Percentiles rank a stretch among this genome's conserved stretches.
Conservation (phyloP, 805 yeast genomes). For the Zygotorulaspora sp. region DNA sequence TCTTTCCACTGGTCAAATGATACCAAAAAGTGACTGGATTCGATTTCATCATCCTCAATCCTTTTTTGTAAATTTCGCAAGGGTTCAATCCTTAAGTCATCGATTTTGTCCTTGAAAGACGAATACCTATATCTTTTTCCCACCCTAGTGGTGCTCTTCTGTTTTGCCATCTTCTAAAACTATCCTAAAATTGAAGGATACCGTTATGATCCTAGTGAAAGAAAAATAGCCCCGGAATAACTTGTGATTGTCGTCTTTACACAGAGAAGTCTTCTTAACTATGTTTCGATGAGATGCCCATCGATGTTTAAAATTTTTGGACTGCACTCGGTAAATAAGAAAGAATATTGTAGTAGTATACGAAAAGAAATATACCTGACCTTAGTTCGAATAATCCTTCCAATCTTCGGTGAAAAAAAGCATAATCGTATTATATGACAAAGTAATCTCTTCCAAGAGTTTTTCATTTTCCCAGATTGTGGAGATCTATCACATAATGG, state of each 20-base stretch:
- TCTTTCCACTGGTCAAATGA: slow-evolving; percentile 86
- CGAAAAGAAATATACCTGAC: slow-evolving; percentile 5
- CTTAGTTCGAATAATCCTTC: no score
- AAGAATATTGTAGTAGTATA: slow-evolving; percentile 4
- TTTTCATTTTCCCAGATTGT: no score
- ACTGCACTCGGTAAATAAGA: no score
- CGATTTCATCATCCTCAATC: slow-evolving; percentile 66
- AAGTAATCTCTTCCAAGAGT: no score
- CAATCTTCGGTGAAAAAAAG: no score
- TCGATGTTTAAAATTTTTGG: slow-evolving; percentile 9
- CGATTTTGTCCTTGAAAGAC: slow-evolving; percentile 82
- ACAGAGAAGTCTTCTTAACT: neutral
- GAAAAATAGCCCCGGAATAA: no score
- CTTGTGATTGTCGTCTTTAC: no score
- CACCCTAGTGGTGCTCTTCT: slow-evolving; percentile 49
- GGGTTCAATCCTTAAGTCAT: slow-evolving; percentile 79
- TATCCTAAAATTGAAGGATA: no score
- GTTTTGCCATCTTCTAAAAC: slow-evolving; percentile 31
- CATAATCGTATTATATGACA: no score
- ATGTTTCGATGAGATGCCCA: slow-evolving; percentile 3
- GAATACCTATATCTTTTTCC: slow-evolving; percentile 56
- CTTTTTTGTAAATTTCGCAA: slow-evolving; percentile 49
- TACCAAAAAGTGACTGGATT: slow-evolving; percentile 71
- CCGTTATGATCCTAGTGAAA: no score
- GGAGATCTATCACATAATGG: no score